These are phyloP conservation scores for Claviceps digitariae DNA, from an alignment of 2,329 filamentous ascomycete genomes.

Conservation along the genomic window DNA sequence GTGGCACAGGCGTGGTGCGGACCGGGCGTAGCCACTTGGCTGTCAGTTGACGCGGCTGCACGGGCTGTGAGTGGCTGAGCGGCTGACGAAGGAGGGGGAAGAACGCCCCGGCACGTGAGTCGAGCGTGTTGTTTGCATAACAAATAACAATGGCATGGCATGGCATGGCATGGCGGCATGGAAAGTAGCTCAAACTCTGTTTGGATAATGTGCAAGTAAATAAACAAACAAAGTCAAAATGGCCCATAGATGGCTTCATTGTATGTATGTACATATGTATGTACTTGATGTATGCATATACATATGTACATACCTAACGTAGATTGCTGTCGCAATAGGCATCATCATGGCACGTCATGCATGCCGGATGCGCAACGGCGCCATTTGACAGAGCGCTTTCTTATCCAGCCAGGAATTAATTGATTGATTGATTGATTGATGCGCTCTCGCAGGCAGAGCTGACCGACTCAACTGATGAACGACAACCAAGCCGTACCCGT, in stretches of 20 bases:
- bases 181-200: neutral
- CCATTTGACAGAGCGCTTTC: no score
- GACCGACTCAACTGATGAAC: no score
- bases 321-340: no score
- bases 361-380: neutral
- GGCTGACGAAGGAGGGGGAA: neutral
- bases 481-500: no score
- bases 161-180: no score
- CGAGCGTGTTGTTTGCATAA: neutral
- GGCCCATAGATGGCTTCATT: no score
- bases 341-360: neutral
- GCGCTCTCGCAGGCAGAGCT: no score
- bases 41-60: neutral
- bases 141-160: neutral
- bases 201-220: no score
- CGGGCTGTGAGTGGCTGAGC: conserved; percentile 2
- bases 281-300: no score
- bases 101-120: neutral
- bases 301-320: neutral
- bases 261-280: no score
- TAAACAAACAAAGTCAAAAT: neutral
- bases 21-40: neutral
- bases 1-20: neutral
- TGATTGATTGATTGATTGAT: no score
- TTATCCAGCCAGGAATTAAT: no score